Base-by-base conservation (phyloP, 2,329 filamentous ascomycete species). In the Penicillium griseofulvum region DNA sequence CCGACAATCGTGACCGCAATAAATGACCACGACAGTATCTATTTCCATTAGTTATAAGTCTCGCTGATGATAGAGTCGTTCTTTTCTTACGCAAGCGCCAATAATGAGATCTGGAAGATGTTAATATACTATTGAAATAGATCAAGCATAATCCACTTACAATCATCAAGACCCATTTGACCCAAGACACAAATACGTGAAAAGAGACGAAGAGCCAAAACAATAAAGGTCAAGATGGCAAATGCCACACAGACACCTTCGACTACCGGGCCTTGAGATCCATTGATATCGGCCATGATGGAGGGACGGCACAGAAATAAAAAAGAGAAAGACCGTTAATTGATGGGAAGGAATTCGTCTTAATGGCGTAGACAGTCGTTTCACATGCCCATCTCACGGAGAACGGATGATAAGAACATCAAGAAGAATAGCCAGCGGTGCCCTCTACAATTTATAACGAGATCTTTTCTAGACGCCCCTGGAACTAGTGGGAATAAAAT, bases 181-280 rank as follows among this genome's bases (percentile, higher is more conserved):
- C 61, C 57, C 45, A 77, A 63, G 14, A 78, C 68, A 57, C 69
- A 73, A 16, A 76, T 54, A 5, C 76, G 69, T 22, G 76, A 69
- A 59, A 73, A 77, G 9, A 78, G 57, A 19, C 76, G 66, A 29
- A 77, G 62, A 29, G 50, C 48, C 26, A 78, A 61, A 16, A 75
- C 70, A 22, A 77, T 43, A 24, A 71, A 67, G 8, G 74, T 74
- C 8, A 77, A 54, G 12, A 71, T 56, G 8, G 72, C 72, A 58
- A 77, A 78, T 14, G 68, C 62, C 46, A 77, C 64, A 28, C 68
- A 62, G 41, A 77, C 64, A 19, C 68, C 69, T 22, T 63, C 56
- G 31, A 76, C 70, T 9, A 66, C 63, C 14, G 70, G 71, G 10
- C 71, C 72, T 39, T 72, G 69, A 12, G 70, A 66, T n/a, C 70